Evolutionary conservation across 345 rosid genomes (phyloP).

Genomic region (Lumnitzera racemosa): DNA sequence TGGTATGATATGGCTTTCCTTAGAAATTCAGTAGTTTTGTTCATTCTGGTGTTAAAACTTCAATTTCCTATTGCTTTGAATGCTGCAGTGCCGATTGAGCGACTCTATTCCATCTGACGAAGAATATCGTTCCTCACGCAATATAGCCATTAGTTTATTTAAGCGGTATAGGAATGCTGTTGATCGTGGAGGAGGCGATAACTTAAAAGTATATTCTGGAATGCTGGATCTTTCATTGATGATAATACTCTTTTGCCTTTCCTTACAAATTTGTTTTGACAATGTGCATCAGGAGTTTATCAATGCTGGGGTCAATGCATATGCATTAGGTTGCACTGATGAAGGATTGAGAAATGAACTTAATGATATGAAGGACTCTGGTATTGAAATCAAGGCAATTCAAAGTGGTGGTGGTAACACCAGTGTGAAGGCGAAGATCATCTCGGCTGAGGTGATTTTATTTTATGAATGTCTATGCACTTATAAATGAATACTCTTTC

Average conservation of each 20-base stretch:
- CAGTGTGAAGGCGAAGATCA: conserved; percentile 55
- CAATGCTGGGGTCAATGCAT: conserved; percentile 81
- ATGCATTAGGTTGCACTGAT: conserved; percentile 77
- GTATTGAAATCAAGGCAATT: conserved; percentile 48
- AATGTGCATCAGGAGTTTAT: conserved; percentile 65
- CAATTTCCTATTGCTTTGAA: not conserved
- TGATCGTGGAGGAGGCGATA: conserved; percentile 92
- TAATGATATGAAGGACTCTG: conserved; percentile 56
- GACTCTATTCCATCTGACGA: conserved; percentile 50
- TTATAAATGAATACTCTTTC: no score
- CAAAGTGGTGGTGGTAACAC: conserved; percentile 60
- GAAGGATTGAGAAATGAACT: conserved; percentile 76
- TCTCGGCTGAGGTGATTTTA: conserved; percentile 47
- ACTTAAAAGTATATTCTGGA: conserved; percentile 60
- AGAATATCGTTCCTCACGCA: conserved; percentile 82
- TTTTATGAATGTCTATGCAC: no score
- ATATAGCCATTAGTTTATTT: conserved; percentile 80
- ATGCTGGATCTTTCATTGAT: conserved; percentile 8
- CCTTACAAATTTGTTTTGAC: conserved; percentile 10
- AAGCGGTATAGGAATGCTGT: conserved; percentile 74
- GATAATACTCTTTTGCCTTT: conserved; percentile 13
- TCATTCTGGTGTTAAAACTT: conserved; percentile 7
- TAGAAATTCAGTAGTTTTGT: conserved; percentile 5
- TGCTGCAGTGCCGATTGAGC: conserved; percentile 44
- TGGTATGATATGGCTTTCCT: conserved; percentile 31